These are phyloP conservation scores for Glutinoglossum americanum DNA, from an alignment of 495 filamentous ascomycete genomes.

Conservation along the genomic window DNA sequence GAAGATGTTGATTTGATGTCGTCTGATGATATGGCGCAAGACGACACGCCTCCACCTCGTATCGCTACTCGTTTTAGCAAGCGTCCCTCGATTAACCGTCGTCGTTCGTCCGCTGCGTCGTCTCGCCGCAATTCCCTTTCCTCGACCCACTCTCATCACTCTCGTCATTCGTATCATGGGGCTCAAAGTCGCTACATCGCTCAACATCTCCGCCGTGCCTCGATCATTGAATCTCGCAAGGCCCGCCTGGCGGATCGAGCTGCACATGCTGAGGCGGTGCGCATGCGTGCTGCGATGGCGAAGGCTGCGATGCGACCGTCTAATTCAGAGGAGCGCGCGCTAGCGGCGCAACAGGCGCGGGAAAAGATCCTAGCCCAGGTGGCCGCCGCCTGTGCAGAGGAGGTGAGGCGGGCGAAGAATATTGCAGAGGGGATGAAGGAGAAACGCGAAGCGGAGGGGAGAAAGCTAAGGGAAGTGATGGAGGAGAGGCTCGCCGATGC, in stretches of 20 bases:
- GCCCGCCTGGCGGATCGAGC: slow-evolving; percentile 83
- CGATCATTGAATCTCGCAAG: slow-evolving; percentile 82
- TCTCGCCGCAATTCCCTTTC: slow-evolving; percentile 80
- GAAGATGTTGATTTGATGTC: not conserved
- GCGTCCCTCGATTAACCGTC: slow-evolving; percentile 33
- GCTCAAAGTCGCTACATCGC: slow-evolving; percentile 65
- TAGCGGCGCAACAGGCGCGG: slow-evolving; percentile 78
- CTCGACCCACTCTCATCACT: slow-evolving; percentile 57
- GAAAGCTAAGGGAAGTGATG: slow-evolving; percentile 54
- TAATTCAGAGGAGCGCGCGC: slow-evolving; percentile 58
- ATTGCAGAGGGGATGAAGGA: slow-evolving; percentile 83
- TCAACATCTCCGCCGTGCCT: slow-evolving; percentile 74
- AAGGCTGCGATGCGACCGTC: slow-evolving; percentile 45
- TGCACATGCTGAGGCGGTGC: slow-evolving; percentile 92
- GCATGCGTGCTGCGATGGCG: slow-evolving; percentile 63
- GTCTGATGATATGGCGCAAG: not conserved
- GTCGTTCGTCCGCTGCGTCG: slow-evolving; percentile 66
- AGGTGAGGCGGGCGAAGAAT: slow-evolving; percentile 83
- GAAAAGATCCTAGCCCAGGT: slow-evolving; percentile 87
- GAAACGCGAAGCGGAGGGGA: slow-evolving; percentile 68
- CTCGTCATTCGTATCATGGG: slow-evolving; percentile 39
- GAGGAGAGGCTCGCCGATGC: slow-evolving; percentile 77
- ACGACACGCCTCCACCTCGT: slow-evolving; percentile 41
- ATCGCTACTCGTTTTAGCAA: slow-evolving; percentile 72
- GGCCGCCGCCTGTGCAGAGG: slow-evolving; percentile 79